phyloP scores from a whole-genome alignment of 2,329 filamentous ascomycete species.

The Bipolaris victoriae region DNA sequence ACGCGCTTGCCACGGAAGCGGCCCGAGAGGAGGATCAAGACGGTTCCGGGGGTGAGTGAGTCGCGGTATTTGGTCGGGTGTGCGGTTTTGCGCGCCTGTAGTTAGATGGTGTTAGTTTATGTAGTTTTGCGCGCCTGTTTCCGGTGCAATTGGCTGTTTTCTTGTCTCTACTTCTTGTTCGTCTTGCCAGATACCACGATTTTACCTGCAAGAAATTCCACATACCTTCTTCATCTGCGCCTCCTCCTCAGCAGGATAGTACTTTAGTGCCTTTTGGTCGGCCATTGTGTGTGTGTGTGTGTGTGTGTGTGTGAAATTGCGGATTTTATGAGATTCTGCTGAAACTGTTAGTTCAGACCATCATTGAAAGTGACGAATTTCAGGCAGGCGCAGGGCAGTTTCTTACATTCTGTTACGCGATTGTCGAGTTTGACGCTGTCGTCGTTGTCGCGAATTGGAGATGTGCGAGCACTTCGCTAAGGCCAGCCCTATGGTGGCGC shows the following conservation, averaged over 20 bases:
- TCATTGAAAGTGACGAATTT: no score
- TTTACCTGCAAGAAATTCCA: constrained; percentile 34
- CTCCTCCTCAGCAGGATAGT: constrained; percentile 96
- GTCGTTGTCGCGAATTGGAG: constrained; percentile 30
- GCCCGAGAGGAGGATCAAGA: constrained; percentile 98
- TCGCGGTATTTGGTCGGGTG: constrained; percentile 86
- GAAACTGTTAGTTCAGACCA: no score
- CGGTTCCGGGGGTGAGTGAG: constrained; percentile 88
- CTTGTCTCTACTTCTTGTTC: background rate
- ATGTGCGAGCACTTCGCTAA: constrained; percentile 34
- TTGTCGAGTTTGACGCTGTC: background rate
- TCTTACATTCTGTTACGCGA: background rate
- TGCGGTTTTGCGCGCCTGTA: constrained; percentile 89
- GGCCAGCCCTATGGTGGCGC: constrained; percentile 21
- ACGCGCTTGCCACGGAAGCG: constrained; percentile 99
- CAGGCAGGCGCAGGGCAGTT: background rate
- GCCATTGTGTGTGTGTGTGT: constrained; percentile 31
- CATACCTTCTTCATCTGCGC: constrained; percentile 90
- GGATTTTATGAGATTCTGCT: constrained; percentile 1
- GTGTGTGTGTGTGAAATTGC: constrained; percentile 2
- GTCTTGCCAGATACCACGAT: background rate
- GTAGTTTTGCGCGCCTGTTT: background rate
- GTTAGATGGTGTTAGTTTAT: constrained; percentile 11
- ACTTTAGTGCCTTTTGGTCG: constrained; percentile 88
- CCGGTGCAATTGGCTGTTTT: background rate